Evolutionary conservation across 2,329 filamentous ascomycete genomes (phyloP).

Genomic region (Raffaelea albimanens): DNA sequence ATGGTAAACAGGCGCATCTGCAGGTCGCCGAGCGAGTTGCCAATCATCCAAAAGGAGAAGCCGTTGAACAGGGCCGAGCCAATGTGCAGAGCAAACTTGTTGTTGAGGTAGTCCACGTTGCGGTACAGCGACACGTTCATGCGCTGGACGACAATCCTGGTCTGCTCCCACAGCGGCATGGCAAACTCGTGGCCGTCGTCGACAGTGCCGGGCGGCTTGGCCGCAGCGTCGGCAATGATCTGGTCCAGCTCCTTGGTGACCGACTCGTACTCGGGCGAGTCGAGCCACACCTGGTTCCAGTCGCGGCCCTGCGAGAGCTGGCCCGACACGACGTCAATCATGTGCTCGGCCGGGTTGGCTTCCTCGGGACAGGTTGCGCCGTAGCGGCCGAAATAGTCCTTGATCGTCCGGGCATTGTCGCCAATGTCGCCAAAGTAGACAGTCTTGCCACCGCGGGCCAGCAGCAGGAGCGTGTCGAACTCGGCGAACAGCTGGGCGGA

Average conservation of each 20-base stretch:
- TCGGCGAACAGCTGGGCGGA: constrained; percentile 55
- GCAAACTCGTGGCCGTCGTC: constrained; percentile 53
- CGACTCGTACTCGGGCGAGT: constrained; percentile 23
- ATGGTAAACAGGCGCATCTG: constrained; percentile 63
- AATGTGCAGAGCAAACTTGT: constrained; percentile 48
- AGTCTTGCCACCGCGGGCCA: constrained; percentile 53
- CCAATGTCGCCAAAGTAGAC: constrained; percentile 58
- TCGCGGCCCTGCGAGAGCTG: constrained; percentile 48
- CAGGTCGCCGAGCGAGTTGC: constrained; percentile 47
- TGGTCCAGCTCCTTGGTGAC: constrained; percentile 56
- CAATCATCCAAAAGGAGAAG: constrained; percentile 52
- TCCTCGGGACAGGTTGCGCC: constrained; percentile 52
- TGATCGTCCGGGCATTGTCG: constrained; percentile 38
- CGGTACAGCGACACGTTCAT: constrained; percentile 68
- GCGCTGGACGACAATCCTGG: constrained; percentile 49
- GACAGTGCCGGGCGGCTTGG: constrained; percentile 18
- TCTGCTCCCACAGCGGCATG: constrained; percentile 53
- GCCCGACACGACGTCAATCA: constrained; percentile 52
- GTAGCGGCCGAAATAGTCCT: constrained; percentile 58
- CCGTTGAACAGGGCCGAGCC: constrained; percentile 30
- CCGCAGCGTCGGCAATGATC: constrained; percentile 33
- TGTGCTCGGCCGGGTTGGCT: constrained; percentile 68
- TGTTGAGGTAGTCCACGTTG: constrained; percentile 61
- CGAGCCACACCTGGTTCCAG: constrained; percentile 26
- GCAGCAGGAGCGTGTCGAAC: constrained; percentile 55